Evolutionary conservation across 257 asterid species (phyloP).

Genomic region (Handroanthus guayacan): DNA sequence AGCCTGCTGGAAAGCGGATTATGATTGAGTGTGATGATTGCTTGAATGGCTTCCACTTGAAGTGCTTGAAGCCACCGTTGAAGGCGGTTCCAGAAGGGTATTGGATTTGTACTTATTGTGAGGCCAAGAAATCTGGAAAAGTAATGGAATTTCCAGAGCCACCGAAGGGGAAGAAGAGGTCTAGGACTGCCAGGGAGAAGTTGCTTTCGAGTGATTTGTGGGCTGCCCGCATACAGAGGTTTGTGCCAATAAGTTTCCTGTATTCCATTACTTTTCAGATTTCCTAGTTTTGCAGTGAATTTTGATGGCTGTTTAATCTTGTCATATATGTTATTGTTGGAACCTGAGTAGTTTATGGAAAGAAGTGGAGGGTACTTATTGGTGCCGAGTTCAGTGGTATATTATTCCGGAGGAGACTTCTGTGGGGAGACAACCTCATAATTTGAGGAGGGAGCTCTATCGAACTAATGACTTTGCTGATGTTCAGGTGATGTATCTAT

Average conservation of each 20-base stretch:
- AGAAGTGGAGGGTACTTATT: conserved; percentile 84
- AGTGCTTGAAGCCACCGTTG: conserved; percentile 81
- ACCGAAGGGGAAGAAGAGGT: conserved; percentile 69
- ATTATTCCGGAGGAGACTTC: conserved; percentile 91
- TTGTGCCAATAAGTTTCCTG: neutral
- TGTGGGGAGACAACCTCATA: conserved; percentile 91
- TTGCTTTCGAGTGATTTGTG: conserved; percentile 88
- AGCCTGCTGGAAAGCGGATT: conserved; percentile 64
- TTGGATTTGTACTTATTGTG: conserved; percentile 84
- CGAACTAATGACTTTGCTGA: conserved; percentile 80
- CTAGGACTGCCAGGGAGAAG: conserved; percentile 86
- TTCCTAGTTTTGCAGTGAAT: conserved; percentile 6
- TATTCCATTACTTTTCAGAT: neutral
- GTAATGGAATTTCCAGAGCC: conserved; percentile 62
- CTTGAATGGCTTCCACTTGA: conserved; percentile 92
- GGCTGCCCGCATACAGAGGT: conserved; percentile 90
- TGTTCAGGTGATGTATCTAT: conserved; percentile 62
- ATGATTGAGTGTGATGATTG: conserved; percentile 97
- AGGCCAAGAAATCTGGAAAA: conserved; percentile 58
- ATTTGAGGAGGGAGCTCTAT: conserved; percentile 91
- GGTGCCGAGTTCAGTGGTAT: conserved; percentile 90
- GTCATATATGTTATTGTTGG: conserved; percentile 24
- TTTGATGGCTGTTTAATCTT: conserved; percentile 6
- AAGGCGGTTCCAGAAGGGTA: conserved; percentile 87
- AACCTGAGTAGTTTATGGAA: conserved; percentile 75